Base-by-base conservation (phyloP, 2,329 filamentous ascomycete species). In the Emericellopsis cladophorae region DNA sequence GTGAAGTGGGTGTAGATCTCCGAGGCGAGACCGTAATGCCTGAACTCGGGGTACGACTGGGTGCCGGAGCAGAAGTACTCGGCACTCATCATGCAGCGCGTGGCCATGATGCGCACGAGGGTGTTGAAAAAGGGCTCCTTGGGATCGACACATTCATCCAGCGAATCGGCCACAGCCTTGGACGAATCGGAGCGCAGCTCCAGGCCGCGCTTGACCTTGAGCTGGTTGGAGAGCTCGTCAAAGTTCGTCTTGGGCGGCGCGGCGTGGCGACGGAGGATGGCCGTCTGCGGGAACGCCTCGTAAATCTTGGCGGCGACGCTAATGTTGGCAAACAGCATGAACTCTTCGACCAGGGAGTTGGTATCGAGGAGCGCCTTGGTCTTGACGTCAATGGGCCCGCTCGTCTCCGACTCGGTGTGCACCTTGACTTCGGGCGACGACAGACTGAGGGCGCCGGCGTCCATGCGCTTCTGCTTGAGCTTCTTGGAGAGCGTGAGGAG, bases 1-100 rank as follows among this genome's bases (percentile, higher is more conserved):
- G 92, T 98, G 64, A 98, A 98, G 61, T 98, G 92, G 2, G 92
- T 98, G 67, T 98, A 98, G 58, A 98, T 98, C 54, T 93, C 85
- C 4, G 84, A 88, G 1, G 93, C 93, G 31, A 98, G 79, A 50
- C 92, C 92, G 61, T 98, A 98, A 65, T 98, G 93, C 40, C 87
- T 79, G 72, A 95, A 98, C 58, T 96, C 92, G 1, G 87, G 83
- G 58, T 92, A 90, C 0, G 89, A 79, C 58, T 95, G 88, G 7
- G 88, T 89, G 45, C 92, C 92, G 0, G 90, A 85, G 64, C 85
- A 92, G 64, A 98, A 98, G 65, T 98, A 98, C 64, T 98, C 92
- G 46, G 92, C 92, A 41, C 87, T 92, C 72, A 95, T 95, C 92
- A 98, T 98, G 74, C 92, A 98, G 18, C 92, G 82, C 8, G 92